A percentile compares a stretch with the other conserved stretches of the same genome.
phyloP scores from a whole-genome alignment of 352 stramenopile species.

The Lagenidium giganteum region DNA sequence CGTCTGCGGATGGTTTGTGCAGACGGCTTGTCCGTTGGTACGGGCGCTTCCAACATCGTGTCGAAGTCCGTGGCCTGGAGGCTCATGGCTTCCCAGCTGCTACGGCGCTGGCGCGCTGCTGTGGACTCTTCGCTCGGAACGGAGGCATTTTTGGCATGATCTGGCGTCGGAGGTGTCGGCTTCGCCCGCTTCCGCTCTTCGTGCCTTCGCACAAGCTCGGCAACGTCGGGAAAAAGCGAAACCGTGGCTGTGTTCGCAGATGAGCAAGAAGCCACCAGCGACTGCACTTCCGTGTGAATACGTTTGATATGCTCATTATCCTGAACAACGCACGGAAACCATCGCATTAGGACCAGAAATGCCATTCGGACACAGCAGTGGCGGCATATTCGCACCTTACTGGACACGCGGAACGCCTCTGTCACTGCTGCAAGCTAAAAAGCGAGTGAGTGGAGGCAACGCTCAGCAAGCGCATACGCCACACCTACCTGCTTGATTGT shows the following conservation, averaged over 20 bases:
- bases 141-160: too few relatives aligned
- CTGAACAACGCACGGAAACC: neutral
- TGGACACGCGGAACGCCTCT: too few relatives aligned
- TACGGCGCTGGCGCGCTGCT: neutral
- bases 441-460: neutral
- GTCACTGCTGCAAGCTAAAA: too few relatives aligned
- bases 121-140: too few relatives aligned
- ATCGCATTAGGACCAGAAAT: slow-evolving; percentile 7
- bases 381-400: slow-evolving; percentile 4
- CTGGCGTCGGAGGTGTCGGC: too few relatives aligned
- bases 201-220: too few relatives aligned
- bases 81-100: slow-evolving; percentile 7
- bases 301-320: neutral
- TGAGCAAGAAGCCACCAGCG: too few relatives aligned
- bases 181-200: neutral
- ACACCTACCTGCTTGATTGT: slow-evolving; percentile 14
- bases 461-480: neutral
- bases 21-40: slow-evolving; percentile 35
- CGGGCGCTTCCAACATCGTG: slow-evolving; percentile 42
- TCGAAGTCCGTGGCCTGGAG: slow-evolving; percentile 51
- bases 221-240: neutral
- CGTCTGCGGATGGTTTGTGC: slow-evolving; percentile 49
- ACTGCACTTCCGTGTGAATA: too few relatives aligned
- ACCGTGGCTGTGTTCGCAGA: too few relatives aligned
- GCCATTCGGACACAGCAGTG: slow-evolving; percentile 7